Percentiles rank a stretch among this genome's conserved stretches.
These are phyloP conservation scores for Ophiostoma tasmaniense DNA, from an alignment of 2,329 filamentous ascomycete species.

Conservation along the genomic window DNA sequence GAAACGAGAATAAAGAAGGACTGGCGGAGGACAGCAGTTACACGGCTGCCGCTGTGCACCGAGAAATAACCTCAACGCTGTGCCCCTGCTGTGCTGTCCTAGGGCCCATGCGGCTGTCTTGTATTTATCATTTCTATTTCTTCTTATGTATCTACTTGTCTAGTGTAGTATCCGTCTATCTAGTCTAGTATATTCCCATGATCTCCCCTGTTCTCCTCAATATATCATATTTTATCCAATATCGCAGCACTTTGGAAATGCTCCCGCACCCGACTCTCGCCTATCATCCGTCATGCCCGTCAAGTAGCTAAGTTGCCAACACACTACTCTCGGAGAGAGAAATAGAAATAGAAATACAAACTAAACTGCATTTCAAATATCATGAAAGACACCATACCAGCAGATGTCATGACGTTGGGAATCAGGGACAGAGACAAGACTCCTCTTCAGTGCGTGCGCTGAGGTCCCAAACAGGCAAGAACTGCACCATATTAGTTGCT, in stretches of 20 bases:
- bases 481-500: neutral
- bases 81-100: neutral
- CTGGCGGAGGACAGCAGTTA: too few species aligned
- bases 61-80: conserved; percentile 1
- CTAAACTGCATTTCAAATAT: neutral
- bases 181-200: too few species aligned
- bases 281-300: neutral
- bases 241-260: neutral
- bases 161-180: neutral
- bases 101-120: neutral
- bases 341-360: neutral
- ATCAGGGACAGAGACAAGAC: neutral
- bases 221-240: neutral
- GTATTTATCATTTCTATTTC: neutral
- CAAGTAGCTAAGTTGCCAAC: neutral
- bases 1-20: too few species aligned
- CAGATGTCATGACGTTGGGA: neutral
- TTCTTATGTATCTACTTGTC: neutral
- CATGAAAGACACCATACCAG: neutral
- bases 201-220: too few species aligned
- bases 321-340: neutral
- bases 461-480: neutral
- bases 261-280: conserved; percentile 1
- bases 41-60: neutral
- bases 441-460: neutral